A percentile compares a stretch with the other conserved stretches of the same genome.
Conservation (phyloP, 331 rosid genomes). For the Acacia pycnantha region DNA sequence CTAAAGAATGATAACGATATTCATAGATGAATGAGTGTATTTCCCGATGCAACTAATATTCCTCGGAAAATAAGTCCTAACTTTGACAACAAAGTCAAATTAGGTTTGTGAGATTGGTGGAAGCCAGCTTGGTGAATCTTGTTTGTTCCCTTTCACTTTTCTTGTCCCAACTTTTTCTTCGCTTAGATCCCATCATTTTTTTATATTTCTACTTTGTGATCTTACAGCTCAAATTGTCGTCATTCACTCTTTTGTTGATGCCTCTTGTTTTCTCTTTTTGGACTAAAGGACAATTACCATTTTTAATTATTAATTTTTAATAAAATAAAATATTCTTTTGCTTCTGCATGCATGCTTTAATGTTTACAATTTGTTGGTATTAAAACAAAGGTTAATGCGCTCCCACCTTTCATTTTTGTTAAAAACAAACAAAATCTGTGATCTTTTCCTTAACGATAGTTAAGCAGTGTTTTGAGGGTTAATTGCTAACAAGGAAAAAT, state of each 20-base stretch:
- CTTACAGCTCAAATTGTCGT: not conserved
- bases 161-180: not conserved
- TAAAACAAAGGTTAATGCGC: too few relatives aligned
- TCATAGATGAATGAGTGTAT: not conserved
- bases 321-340: not conserved
- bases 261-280: not conserved
- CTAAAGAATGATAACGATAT: not conserved
- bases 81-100: conserved; percentile 22
- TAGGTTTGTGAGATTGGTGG: not conserved
- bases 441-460: too few relatives aligned
- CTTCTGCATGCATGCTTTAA: not conserved
- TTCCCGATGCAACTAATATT: not conserved
- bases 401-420: too few relatives aligned
- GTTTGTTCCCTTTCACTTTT: not conserved
- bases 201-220: not conserved
- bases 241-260: not conserved
- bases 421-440: too few relatives aligned
- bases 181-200: not conserved
- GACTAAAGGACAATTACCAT: not conserved
- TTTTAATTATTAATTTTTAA: not conserved
- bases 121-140: conserved; percentile 7
- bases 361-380: not conserved
- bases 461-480: too few relatives aligned
- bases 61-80: not conserved
- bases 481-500: too few relatives aligned